Evolutionary conservation across 805 yeast species (phyloP).

Genomic region (Candida parachauliodes): DNA sequence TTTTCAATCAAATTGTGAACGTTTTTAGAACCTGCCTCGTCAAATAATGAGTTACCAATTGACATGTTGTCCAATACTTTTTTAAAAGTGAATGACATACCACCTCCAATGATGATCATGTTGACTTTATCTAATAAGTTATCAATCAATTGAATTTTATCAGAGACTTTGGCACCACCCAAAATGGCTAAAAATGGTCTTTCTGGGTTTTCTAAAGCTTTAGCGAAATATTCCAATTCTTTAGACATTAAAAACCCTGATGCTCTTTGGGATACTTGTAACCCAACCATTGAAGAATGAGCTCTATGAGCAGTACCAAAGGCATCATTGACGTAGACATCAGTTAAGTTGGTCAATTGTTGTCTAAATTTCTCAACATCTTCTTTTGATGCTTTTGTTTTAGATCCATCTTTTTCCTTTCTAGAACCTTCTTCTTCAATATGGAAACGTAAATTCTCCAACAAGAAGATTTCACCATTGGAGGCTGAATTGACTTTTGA

Average conservation of each 20-base stretch:
- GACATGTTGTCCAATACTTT: slow-evolving; percentile 81
- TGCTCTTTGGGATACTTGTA: slow-evolving; percentile 92
- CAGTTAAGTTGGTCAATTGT: slow-evolving; percentile 88
- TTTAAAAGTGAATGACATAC: slow-evolving; percentile 99
- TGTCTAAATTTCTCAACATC: slow-evolving; percentile 85
- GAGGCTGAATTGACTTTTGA: slow-evolving; percentile 68
- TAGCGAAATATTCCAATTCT: slow-evolving; percentile 95
- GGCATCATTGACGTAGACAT: slow-evolving; percentile 96
- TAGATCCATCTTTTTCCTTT: slow-evolving; percentile 81
- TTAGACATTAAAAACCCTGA: slow-evolving; percentile 98
- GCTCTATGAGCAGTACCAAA: slow-evolving; percentile 99
- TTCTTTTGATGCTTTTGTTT: slow-evolving; percentile 87
- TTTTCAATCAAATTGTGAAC: slow-evolving; percentile 89
- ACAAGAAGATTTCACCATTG: slow-evolving; percentile 79
- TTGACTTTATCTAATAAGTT: slow-evolving; percentile 95
- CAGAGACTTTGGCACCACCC: slow-evolving; percentile 99
- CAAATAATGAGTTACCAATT: slow-evolving; percentile 91
- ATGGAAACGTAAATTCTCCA: slow-evolving; percentile 98
- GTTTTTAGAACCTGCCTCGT: slow-evolving; percentile 91
- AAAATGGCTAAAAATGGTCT: slow-evolving; percentile 98
- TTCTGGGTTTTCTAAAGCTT: slow-evolving; percentile 96
- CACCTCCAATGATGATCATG: slow-evolving; percentile 95
- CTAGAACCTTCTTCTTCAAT: slow-evolving; percentile 94
- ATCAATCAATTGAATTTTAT: slow-evolving; percentile 97
- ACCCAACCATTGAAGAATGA: slow-evolving; percentile 98